Evolutionary conservation across 2,329 filamentous ascomycete genomes (phyloP), one percentile per base, ranked within the genome.

Genomic region (Shiraia sp.): DNA sequence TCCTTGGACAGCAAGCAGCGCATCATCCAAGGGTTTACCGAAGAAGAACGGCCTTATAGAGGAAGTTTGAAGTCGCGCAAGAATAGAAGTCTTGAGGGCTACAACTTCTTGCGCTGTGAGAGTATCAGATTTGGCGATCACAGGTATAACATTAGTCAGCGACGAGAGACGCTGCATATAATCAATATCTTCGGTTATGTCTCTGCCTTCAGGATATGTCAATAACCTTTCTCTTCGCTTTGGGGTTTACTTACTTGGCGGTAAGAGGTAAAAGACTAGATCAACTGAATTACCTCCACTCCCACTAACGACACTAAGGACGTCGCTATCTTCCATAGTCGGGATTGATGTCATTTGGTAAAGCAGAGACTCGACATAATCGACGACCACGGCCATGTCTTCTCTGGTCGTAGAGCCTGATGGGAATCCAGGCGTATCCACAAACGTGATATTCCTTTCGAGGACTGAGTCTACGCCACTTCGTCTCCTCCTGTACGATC

Each of bases 371-470:
- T 90, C 85, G 23, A 95, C 78, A 63, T 95, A 95, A 43, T 81
- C 78, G 35, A 83, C 82, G 36, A 61, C 67, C 31, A 68, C 55
- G 28, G 50, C 53, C 30, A 53, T 58, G 14, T 59, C 52, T 5
- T 55, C 61, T 23, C 47, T 32, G 28, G 42, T 47, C 15, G 46
- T 45, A 73, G 75, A 32, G 75, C 77, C 51, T 65, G 72, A 50
- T 4, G 48, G 72, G 66, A 81, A 83, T 10, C 85, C 84, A 9
- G 86, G 82, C 2, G 88, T 92, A 71, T 97, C 92, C 43, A 96
- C 84, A 63, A 99, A 96, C 68, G 90, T 96, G 4, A 99, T 72
- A 62, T 99, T 99, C 22, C 92, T 82, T 63, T 97, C 92, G 32
- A 97, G 74, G 27, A 96, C 80, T 15, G 83, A 80, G 50, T 93